Conservation (phyloP, 1,284 basidiomycete genomes). For the Cystobasidium pallidum region DNA sequence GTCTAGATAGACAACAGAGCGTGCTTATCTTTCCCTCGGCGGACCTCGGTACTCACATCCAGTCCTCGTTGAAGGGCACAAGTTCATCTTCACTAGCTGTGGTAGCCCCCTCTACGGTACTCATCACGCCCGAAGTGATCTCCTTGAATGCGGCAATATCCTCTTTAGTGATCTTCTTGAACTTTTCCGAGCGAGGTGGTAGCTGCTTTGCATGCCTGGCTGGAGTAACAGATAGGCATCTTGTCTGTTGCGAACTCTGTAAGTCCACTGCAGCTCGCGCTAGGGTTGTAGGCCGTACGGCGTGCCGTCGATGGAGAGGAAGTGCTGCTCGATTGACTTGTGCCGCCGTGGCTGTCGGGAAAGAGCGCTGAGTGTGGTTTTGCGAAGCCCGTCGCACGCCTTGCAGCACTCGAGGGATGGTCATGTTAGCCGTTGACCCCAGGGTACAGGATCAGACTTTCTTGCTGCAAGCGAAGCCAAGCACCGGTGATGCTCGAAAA, state of each 20-base stretch:
- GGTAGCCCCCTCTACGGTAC: conserved; percentile 55
- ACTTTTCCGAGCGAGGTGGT: conserved; percentile 49
- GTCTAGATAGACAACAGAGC: not conserved
- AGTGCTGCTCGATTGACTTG: conserved; percentile 39
- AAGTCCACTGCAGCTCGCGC: not conserved
- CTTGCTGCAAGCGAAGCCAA: too few relatives aligned
- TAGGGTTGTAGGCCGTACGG: not conserved
- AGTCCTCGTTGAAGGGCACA: conserved; percentile 83
- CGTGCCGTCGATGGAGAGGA: conserved; percentile 26
- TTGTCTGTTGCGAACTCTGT: not conserved
- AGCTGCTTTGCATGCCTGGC: conserved; percentile 28
- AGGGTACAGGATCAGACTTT: not conserved
- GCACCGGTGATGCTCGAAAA: too few relatives aligned
- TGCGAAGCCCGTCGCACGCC: not conserved
- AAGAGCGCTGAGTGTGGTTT: not conserved
- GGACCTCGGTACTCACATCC: conserved; percentile 66
- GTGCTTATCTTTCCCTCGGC: not conserved
- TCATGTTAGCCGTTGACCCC: not conserved
- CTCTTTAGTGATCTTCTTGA: conserved; percentile 59
- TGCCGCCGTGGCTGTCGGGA: conserved; percentile 3
- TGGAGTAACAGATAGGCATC: conserved; percentile 22
- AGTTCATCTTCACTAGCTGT: conserved; percentile 63
- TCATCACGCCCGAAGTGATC: conserved; percentile 60
- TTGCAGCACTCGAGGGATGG: not conserved
- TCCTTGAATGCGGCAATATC: conserved; percentile 60